These are phyloP conservation scores for Domatiomyces catenatus DNA, from an alignment of 2,329 filamentous ascomycete genomes.

Conservation along the genomic window DNA sequence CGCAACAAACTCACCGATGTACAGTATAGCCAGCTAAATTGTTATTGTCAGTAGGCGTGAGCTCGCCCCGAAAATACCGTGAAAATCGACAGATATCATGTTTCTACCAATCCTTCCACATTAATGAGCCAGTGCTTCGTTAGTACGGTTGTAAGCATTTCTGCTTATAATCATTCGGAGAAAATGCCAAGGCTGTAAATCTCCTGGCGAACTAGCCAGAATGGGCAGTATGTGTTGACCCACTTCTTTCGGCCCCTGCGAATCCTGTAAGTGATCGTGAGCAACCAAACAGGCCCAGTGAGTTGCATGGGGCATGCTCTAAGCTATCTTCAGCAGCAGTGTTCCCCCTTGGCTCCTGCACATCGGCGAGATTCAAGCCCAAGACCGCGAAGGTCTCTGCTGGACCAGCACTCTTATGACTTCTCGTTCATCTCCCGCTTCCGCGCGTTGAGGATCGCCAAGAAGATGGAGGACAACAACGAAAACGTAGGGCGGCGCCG, in stretches of 20 bases:
- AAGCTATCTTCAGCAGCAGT: not conserved
- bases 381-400: not conserved
- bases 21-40: too few species aligned
- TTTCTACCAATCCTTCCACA: too few species aligned
- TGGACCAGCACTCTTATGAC: not conserved
- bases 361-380: not conserved
- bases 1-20: too few species aligned
- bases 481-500: constrained; percentile 11
- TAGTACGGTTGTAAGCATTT: too few species aligned
- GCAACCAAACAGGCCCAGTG: not conserved
- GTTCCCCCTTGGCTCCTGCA: not conserved
- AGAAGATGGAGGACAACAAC: constrained; percentile 1
- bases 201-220: not conserved
- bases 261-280: not conserved
- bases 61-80: too few species aligned
- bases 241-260: not conserved
- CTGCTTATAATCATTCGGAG: too few species aligned
- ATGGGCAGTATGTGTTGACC: not conserved
- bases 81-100: too few species aligned
- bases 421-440: not conserved
- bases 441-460: constrained; percentile 5
- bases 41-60: too few species aligned
- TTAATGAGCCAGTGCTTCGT: too few species aligned
- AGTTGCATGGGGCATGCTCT: not conserved
- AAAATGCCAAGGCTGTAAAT: too few species aligned